A percentile compares a stretch with the other conserved stretches of the same genome.
Evolutionary conservation across 768 basidiomycete species (phyloP).

Genomic region (Boletus vinaceobasis): DNA sequence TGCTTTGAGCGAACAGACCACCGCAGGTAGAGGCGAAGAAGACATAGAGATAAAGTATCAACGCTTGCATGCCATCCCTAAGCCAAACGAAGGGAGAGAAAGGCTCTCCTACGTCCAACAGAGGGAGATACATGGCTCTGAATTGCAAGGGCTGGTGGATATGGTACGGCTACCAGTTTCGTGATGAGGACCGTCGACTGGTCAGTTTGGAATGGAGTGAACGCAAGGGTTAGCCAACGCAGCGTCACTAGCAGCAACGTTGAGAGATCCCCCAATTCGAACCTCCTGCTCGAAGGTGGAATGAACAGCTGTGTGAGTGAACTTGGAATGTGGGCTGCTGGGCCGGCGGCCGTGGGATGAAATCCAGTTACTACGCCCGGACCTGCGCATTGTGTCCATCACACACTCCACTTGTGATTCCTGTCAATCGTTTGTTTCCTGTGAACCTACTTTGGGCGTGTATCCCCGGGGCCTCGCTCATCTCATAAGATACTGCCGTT

Average conservation of each 20-base stretch:
- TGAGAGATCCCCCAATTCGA: not conserved
- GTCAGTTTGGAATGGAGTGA: not conserved
- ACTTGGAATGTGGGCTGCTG: too few relatives aligned
- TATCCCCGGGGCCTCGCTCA: too few relatives aligned
- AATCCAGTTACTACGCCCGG: too few relatives aligned
- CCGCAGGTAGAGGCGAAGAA: conserved; percentile 37
- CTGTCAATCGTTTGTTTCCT: too few relatives aligned
- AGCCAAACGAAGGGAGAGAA: conserved; percentile 22
- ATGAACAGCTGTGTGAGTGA: not conserved
- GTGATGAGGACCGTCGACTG: not conserved
- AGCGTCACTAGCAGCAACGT: not conserved
- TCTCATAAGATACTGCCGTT: not conserved
- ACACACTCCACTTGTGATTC: too few relatives aligned
- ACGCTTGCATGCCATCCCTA: conserved; percentile 37
- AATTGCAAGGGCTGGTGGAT: too few relatives aligned
- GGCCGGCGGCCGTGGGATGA: not conserved
- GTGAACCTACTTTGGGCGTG: too few relatives aligned
- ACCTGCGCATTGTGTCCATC: too few relatives aligned
- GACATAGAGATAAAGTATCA: conserved; percentile 42
- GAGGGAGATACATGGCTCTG: conserved; percentile 21
- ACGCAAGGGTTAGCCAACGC: not conserved
- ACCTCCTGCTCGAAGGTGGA: not conserved
- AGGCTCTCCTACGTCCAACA: conserved; percentile 12
- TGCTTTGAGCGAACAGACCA: conserved; percentile 22
- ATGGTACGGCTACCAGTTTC: not conserved